Evolutionary conservation across 352 stramenopile genomes (phyloP).

Genomic region (Phytophthora foliorum): DNA sequence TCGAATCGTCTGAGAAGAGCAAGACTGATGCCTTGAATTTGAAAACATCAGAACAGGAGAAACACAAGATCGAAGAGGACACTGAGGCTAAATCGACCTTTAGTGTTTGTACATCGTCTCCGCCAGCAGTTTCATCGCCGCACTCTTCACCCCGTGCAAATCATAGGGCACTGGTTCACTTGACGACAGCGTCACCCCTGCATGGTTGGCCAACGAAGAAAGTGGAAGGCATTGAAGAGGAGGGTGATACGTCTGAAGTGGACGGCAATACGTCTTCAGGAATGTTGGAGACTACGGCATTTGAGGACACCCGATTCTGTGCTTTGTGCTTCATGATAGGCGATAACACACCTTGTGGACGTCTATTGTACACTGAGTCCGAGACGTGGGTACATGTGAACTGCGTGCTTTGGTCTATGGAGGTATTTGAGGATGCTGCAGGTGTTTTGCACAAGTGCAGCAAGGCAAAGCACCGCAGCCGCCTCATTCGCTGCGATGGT

Average conservation of each 20-base stretch:
- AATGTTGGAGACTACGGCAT: slow-evolving; percentile 6
- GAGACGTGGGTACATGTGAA: slow-evolving; percentile 94
- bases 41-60: not conserved
- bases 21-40: slow-evolving; percentile 1
- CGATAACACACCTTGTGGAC: slow-evolving; percentile 75
- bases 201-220: slow-evolving; percentile 47
- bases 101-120: not conserved
- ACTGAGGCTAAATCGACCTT: not conserved
- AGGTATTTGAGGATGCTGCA: slow-evolving; percentile 89
- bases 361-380: slow-evolving; percentile 83
- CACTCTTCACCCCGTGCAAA: not conserved
- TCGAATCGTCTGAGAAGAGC: not conserved
- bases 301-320: slow-evolving; percentile 82
- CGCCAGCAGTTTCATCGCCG: not conserved
- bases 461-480: slow-evolving; percentile 89
- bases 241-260: not conserved
- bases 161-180: slow-evolving; percentile 13
- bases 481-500: slow-evolving; percentile 91
- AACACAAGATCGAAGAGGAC: slow-evolving; percentile 1
- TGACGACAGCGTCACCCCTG: slow-evolving; percentile 57
- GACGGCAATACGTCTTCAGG: slow-evolving; percentile 3
- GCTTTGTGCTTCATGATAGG: slow-evolving; percentile 86
- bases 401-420: slow-evolving; percentile 94
- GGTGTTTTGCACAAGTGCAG: slow-evolving; percentile 88
- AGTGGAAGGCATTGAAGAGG: not conserved